A percentile compares a stretch with the other conserved stretches of the same genome.
phyloP scores from a whole-genome alignment of 2,329 filamentous ascomycete species.

The Hypoxylon sp. region DNA sequence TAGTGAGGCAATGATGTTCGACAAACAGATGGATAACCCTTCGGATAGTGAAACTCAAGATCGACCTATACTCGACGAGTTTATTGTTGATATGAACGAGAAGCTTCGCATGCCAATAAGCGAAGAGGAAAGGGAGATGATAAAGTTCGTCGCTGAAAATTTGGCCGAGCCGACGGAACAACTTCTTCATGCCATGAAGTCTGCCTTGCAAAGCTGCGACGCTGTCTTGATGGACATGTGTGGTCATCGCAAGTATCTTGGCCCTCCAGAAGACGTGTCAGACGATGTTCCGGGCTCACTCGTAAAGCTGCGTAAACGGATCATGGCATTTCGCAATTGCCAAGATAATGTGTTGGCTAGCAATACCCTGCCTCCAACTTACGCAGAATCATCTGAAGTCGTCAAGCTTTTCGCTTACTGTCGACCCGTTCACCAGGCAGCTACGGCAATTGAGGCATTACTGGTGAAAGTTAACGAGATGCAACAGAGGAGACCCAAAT shows the following conservation, averaged over 20 bases:
- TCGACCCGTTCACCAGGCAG: constrained; percentile 65
- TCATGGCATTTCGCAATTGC: constrained; percentile 60
- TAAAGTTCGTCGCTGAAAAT: constrained; percentile 45
- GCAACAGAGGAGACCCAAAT: constrained; percentile 54
- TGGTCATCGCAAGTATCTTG: constrained; percentile 61
- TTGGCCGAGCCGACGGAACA: constrained; percentile 61
- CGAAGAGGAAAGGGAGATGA: constrained; percentile 44
- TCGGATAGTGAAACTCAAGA: constrained; percentile 12
- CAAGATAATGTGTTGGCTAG: constrained; percentile 62
- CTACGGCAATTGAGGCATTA: constrained; percentile 60
- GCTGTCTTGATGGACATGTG: constrained; percentile 66
- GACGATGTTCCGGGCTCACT: constrained; percentile 57
- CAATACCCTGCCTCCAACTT: constrained; percentile 58
- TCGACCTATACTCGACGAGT: constrained; percentile 42
- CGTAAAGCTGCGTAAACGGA: constrained; percentile 56
- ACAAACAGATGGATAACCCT: constrained; percentile 44
- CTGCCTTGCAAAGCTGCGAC: constrained; percentile 60
- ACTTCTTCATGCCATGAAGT: constrained; percentile 60
- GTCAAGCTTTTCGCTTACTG: constrained; percentile 67
- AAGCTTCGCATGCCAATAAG: constrained; percentile 20
- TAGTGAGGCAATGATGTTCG: constrained; percentile 61
- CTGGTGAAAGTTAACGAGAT: constrained; percentile 62
- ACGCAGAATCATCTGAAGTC: constrained; percentile 61
- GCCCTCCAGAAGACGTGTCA: constrained; percentile 57
- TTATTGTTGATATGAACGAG: constrained; percentile 53